phyloP scores from a whole-genome alignment of 495 filamentous ascomycete species.

The Staphylotrichum longicolle region DNA sequence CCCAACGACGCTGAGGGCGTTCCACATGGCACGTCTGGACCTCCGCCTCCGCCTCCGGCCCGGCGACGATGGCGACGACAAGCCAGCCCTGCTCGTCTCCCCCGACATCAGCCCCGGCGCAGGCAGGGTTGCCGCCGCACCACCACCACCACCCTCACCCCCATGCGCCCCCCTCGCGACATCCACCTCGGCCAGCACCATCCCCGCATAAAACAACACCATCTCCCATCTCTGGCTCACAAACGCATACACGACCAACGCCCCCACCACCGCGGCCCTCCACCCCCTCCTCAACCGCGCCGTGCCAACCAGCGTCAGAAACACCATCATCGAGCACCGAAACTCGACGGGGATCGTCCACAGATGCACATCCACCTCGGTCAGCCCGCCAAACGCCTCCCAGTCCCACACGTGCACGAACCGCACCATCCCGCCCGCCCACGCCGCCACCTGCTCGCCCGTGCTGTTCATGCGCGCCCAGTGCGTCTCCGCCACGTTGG shows the following conservation, averaged over 20 bases:
- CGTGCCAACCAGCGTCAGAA: constrained; percentile 55
- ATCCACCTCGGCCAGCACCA: constrained; percentile 43
- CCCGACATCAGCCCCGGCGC: constrained; percentile 22
- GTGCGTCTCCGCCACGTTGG: too few relatives aligned
- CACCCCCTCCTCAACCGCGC: constrained; percentile 30
- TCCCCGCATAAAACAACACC: constrained; percentile 42
- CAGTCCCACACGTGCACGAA: constrained; percentile 45
- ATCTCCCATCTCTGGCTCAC: constrained; percentile 43
- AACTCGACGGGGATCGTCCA: constrained; percentile 78
- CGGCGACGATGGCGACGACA: too few relatives aligned
- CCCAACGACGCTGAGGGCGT: constrained; percentile 26
- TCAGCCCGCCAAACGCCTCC: constrained; percentile 43
- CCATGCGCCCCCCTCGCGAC: constrained; percentile 31
- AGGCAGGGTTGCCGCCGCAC: background rate
- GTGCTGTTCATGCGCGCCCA: too few relatives aligned
- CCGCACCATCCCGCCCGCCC: constrained; percentile 35
- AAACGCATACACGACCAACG: constrained; percentile 36
- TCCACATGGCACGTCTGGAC: background rate
- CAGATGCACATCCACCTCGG: constrained; percentile 61
- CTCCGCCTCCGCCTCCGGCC: too few relatives aligned
- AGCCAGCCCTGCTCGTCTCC: background rate
- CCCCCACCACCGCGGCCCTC: constrained; percentile 28
- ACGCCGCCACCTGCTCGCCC: constrained; percentile 34
- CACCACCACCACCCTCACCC: too few relatives aligned
- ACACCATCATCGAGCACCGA: constrained; percentile 62